Evolutionary conservation across 2,329 filamentous ascomycete genomes (phyloP), one percentile per base, ranked within the genome.

Genomic region (Akanthomyces uredinophilus): DNA sequence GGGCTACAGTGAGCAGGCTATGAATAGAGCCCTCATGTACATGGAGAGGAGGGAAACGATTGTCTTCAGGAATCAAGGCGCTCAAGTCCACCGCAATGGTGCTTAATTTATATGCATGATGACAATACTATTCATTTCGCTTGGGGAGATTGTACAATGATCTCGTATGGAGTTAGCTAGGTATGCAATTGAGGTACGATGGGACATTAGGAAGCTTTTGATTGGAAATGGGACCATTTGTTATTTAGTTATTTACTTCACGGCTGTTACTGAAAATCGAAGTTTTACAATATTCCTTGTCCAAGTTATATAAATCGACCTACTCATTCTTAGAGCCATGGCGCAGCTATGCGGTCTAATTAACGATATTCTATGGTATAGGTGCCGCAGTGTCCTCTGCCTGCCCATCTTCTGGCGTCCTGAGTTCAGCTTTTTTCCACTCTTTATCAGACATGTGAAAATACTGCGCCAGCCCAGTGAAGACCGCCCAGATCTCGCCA

Each of bases 21-120:
- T 99, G 35, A 93, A 93, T 67, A 81, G 94, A 68, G 91, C 94
- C 0, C 74, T 99, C 68, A 87, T 94, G 78, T 85, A 98, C 18
- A 77, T 99, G 76, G 91, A 96, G 74, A 83, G 93, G 70, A 85
- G 92, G 67, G 94, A 97, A 69, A 96, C 91, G 2, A 88, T 95
- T 69, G 88, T 91, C 74, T 90, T 93, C 74, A 80, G 91, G 63
- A 88, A 90, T 68, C 89, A 91, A 68, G 90, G 90, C 6, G 82
- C 84, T 44, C 86, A 91, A 75, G 87, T 93, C 32, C 90, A 91
- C 70, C 79, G 90, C 64, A 90, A 88, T 70, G 88, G 88, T 57
- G 86, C 87, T 60, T 91, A 71, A 76, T 63, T 4, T 29, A 39
- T n/a, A 44, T 61, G 49, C 24, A 61, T 53, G 2, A n/a, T 11